phyloP scores from a whole-genome alignment of 2,329 filamentous ascomycete species.

The Gyromitra esculenta region DNA sequence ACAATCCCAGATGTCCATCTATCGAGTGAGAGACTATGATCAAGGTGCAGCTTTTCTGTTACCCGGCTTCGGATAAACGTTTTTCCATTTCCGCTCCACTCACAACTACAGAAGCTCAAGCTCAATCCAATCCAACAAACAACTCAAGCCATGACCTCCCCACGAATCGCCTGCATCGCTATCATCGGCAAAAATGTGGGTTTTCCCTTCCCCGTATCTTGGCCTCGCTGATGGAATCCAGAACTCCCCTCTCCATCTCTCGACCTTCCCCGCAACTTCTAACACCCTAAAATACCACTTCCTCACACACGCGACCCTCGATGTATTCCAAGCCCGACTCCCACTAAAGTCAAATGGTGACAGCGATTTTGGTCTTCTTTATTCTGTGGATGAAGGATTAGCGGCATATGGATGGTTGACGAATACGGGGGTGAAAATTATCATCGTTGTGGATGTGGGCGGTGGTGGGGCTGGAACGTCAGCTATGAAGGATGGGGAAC shows the following conservation, averaged over 20 bases:
- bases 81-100: constrained; percentile 34
- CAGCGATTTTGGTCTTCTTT: constrained; percentile 89
- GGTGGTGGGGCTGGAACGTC: constrained; percentile 64
- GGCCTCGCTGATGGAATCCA: constrained; percentile 60
- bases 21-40: neutral
- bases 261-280: constrained; percentile 65
- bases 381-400: constrained; percentile 91
- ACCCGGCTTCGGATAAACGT: constrained; percentile 41
- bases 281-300: constrained; percentile 84
- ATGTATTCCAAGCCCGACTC: constrained; percentile 85
- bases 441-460: constrained; percentile 90
- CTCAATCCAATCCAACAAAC: constrained; percentile 4
- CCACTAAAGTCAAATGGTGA: constrained; percentile 75
- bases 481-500: constrained; percentile 83
- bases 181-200: constrained; percentile 90
- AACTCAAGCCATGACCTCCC: constrained; percentile 65
- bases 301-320: constrained; percentile 87
- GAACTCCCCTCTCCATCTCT: constrained; percentile 96
- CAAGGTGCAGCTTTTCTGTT: neutral
- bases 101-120: constrained; percentile 8
- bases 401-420: constrained; percentile 96
- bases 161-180: constrained; percentile 91
- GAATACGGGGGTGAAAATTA: constrained; percentile 90
- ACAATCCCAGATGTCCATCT: no score
- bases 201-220: constrained; percentile 39